A percentile compares a stretch with the other conserved stretches of the same genome.
Evolutionary conservation across 169 alveolate species (phyloP).

Genomic region (Plasmodium gonderi): DNA sequence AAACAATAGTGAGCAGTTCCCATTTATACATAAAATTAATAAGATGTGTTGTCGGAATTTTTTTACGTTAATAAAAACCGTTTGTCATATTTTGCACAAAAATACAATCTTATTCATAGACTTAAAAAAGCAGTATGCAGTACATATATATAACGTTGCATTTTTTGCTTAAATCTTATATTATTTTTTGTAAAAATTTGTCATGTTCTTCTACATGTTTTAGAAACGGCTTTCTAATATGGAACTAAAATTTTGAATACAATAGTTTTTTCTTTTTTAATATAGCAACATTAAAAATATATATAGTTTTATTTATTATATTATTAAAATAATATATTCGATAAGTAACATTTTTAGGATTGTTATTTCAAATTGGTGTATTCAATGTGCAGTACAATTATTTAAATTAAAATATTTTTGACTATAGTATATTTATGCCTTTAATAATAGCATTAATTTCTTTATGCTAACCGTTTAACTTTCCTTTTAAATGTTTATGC

Average conservation of each 20-base stretch:
- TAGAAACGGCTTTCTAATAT: background rate
- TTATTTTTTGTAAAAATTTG: background rate
- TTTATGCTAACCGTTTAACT: background rate
- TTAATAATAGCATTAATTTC: background rate
- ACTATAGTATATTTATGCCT: background rate
- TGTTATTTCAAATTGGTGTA: background rate
- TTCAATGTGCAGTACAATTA: background rate
- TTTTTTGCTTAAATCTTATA: background rate
- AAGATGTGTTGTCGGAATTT: background rate
- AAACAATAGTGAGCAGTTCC: too few relatives aligned
- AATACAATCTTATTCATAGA: background rate
- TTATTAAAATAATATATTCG: background rate
- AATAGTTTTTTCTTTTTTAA: background rate
- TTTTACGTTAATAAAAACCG: background rate
- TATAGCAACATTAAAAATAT: background rate
- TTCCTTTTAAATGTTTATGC: background rate
- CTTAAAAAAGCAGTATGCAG: background rate
- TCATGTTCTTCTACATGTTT: background rate
- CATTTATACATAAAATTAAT: background rate
- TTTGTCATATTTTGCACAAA: background rate
- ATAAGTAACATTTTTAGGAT: background rate
- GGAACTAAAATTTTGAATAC: background rate
- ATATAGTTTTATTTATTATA: background rate
- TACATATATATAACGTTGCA: background rate
- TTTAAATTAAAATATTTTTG: background rate